A percentile compares a stretch with the other conserved stretches of the same genome.
phyloP scores from a whole-genome alignment of 2,329 filamentous ascomycete genomes.

The Huntiella omanensis region DNA sequence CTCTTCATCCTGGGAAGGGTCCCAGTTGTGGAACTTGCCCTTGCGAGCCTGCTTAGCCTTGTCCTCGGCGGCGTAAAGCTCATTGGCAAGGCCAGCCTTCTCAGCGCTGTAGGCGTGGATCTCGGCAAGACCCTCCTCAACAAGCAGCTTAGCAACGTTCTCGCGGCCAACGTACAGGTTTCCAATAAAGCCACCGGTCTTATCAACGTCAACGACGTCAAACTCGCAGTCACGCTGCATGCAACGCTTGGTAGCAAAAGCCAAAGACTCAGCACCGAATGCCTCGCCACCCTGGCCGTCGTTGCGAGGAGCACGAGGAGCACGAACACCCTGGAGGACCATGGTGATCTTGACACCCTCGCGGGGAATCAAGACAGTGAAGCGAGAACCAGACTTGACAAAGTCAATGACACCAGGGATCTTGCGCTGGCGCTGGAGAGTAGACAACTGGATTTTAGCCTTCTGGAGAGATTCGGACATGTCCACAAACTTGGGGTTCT shows the following conservation, averaged over 20 bases:
- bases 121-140: constrained; percentile 83
- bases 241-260: constrained; percentile 72
- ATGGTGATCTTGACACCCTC: constrained; percentile 91
- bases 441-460: constrained; percentile 80
- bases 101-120: constrained; percentile 93
- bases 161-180: constrained; percentile 85
- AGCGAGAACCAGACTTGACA: constrained; percentile 90
- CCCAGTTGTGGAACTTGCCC: constrained; percentile 85
- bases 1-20: constrained; percentile 66
- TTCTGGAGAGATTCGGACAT: constrained; percentile 87
- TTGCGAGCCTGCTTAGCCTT: constrained; percentile 77
- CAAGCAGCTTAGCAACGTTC: constrained; percentile 80
- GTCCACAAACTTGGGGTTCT: constrained; percentile 66
- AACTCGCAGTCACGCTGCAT: constrained; percentile 93
- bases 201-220: constrained; percentile 86
- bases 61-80: constrained; percentile 74
- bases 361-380: constrained; percentile 76
- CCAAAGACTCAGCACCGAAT: constrained; percentile 85
- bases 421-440: constrained; percentile 77
- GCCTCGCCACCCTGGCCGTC: constrained; percentile 70
- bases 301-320: constrained; percentile 63
- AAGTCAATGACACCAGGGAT: constrained; percentile 90
- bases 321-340: constrained; percentile 81
- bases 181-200: constrained; percentile 93
- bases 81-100: constrained; percentile 73